Base-by-base conservation (phyloP, 2,329 filamentous ascomycete species). In the Epichloe glyceriae region DNA sequence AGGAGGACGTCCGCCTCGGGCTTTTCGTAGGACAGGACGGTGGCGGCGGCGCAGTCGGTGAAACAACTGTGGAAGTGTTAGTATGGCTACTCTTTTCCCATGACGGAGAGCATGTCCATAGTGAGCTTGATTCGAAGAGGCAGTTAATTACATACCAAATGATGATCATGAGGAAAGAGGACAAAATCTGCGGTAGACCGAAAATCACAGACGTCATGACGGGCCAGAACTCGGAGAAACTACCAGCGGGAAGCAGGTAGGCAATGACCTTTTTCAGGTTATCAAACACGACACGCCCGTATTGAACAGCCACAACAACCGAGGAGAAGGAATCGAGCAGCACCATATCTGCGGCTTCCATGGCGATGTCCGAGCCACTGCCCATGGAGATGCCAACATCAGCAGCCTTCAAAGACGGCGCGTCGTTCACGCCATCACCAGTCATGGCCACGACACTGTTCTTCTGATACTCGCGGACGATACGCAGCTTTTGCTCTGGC, bases 371-470 rank as follows among this genome's bases (percentile, higher is more conserved):
- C 0, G 84, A 88, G 4, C 88, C 88, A 0, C 81, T 84, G 1
- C 85, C 86, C 57, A 94, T 81, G 1, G 87, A 85, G 53, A 95
- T 91, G 51, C 86, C 86, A 1, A 94, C 80, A 58, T 95, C 88
- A 15, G 88, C 86, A 1, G 82, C 82, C 2, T 85, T 81, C 4
- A 95, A 76, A 2, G 88, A 88, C 0, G 88, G 87, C 0, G 87
- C 85, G 61, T 95, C 88, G 59, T 94, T 94, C 57, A 91, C 87
- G 17, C 88, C 88, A 58, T 94, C 88, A 38, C 88, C 88, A 2
- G 90, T 86, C 79, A 94, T 93, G 39, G 82, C 88, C 0, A 94
- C 80, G 2, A 86, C 83, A 65, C 56, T 84, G 61, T 76, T 72
- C 8, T 72, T 66, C 60, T 87, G 85, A 54, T 88, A 82, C 62